phyloP scores from a whole-genome alignment of 495 filamentous ascomycete species.

The Amphirosellinia nigrospora region DNA sequence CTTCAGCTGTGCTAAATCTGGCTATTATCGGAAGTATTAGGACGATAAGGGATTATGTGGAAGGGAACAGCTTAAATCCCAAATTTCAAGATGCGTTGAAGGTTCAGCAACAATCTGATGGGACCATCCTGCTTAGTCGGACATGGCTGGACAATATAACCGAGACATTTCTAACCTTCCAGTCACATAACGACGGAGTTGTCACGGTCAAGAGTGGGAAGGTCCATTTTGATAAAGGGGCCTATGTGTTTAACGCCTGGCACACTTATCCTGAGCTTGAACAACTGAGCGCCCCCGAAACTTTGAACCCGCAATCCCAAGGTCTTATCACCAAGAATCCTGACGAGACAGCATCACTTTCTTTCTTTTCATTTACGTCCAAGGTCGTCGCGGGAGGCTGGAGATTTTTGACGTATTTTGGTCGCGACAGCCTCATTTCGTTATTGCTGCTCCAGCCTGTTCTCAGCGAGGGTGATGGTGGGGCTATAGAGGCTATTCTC shows the following conservation, averaged over 20 bases:
- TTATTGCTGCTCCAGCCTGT: constrained; percentile 62
- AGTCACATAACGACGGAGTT: constrained; percentile 32
- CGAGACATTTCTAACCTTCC: constrained; percentile 56
- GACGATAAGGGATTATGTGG: constrained; percentile 66
- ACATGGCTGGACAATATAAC: constrained; percentile 69
- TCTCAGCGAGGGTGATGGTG: constrained; percentile 60
- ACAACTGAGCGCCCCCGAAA: constrained; percentile 54
- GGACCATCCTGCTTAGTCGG: constrained; percentile 54
- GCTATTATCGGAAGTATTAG: constrained; percentile 66
- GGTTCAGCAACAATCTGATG: constrained; percentile 40
- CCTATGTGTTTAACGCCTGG: constrained; percentile 63
- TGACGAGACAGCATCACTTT: constrained; percentile 57
- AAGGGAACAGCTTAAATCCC: constrained; percentile 37
- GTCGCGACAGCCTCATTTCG: constrained; percentile 68
- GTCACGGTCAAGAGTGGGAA: constrained; percentile 50
- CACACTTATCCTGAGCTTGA: constrained; percentile 67
- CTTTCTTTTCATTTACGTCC: constrained; percentile 66
- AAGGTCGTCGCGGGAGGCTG: constrained; percentile 70
- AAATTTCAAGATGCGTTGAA: constrained; percentile 22
- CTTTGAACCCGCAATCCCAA: constrained; percentile 55
- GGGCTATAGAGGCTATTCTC: constrained; percentile 67
- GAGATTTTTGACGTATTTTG: constrained; percentile 72
- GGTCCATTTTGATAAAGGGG: constrained; percentile 54
- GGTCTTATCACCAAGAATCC: constrained; percentile 52
- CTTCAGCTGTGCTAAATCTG: constrained; percentile 58